A percentile compares a stretch with the other conserved stretches of the same genome.
These are phyloP conservation scores for Ogataea chonburiensis DNA, from an alignment of 805 yeast genomes.

Conservation along the genomic window DNA sequence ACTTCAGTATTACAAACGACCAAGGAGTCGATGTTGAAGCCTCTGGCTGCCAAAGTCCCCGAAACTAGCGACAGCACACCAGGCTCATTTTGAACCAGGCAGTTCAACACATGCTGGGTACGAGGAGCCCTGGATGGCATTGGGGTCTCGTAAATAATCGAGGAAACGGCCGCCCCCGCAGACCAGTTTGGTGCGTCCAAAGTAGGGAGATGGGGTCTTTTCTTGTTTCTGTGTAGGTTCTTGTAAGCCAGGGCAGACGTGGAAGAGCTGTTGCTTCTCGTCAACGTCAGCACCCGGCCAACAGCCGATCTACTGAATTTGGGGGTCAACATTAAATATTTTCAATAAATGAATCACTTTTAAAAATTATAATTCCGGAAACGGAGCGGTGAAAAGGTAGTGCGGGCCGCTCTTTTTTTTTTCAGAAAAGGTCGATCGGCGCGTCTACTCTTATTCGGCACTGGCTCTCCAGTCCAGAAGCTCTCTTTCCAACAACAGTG, in stretches of 20 bases:
- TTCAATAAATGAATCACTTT: constrained; percentile 9
- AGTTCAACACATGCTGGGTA: constrained; percentile 88
- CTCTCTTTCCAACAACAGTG: constrained; percentile 55
- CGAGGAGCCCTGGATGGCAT: constrained; percentile 56
- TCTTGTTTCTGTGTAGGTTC: constrained; percentile 80
- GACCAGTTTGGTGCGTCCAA: constrained; percentile 93
- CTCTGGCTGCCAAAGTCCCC: constrained; percentile 96
- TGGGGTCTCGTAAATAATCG: constrained; percentile 92
- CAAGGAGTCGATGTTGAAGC: constrained; percentile 95
- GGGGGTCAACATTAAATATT: constrained; percentile 18
- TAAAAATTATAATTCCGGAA: constrained; percentile 7
- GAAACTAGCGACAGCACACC: constrained; percentile 94
- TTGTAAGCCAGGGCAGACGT: constrained; percentile 95
- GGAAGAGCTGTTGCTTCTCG: constrained; percentile 50
- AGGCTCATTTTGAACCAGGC: constrained; percentile 97
- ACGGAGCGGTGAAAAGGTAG: constrained; percentile 10
- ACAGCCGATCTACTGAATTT: constrained; percentile 13
- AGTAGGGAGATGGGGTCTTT: constrained; percentile 89
- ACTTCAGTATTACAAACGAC: constrained; percentile 98
- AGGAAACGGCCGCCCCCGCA: constrained; percentile 94
- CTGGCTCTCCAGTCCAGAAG: constrained; percentile 50
- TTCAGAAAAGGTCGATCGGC: constrained; percentile 6
- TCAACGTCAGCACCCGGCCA: constrained; percentile 14
- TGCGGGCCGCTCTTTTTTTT: constrained; percentile 1
- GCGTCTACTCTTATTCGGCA: constrained; percentile 6